A percentile compares a stretch with the other conserved stretches of the same genome.
Evolutionary conservation across 169 alveolate species (phyloP).

Genomic region (Blepharisma undulans): DNA sequence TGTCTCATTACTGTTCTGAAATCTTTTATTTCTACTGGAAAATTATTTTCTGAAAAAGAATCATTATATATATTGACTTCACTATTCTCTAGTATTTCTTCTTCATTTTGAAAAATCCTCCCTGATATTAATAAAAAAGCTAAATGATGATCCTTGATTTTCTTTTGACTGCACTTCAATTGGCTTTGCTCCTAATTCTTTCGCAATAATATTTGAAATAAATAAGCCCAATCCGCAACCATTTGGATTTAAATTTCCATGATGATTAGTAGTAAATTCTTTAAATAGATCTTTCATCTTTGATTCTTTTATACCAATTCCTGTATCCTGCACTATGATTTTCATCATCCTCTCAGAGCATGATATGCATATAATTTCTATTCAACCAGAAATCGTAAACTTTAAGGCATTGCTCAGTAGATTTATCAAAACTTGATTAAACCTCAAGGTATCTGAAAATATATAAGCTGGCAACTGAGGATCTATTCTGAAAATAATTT

Average conservation of each 20-base stretch:
- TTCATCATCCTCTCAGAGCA: neutral
- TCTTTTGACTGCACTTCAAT: neutral
- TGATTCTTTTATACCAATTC: conserved; percentile 23
- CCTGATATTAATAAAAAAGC: neutral
- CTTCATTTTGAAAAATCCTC: neutral
- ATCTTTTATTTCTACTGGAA: neutral
- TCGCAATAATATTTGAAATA: neutral
- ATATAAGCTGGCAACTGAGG: neutral
- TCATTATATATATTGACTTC: too few relatives aligned
- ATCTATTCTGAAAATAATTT: neutral
- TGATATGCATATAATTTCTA: neutral
- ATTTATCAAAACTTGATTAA: neutral
- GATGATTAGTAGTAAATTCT: neutral
- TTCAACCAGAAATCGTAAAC: neutral
- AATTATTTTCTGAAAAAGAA: neutral
- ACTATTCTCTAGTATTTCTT: neutral
- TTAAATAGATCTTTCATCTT: neutral
- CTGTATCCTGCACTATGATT: conserved; percentile 19
- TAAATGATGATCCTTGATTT: conserved; percentile 11
- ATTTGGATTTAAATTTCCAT: neutral
- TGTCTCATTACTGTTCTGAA: neutral
- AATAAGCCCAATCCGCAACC: conserved; percentile 20
- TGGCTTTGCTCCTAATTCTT: neutral
- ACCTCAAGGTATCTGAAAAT: neutral
- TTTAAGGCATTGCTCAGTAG: conserved; percentile 8